phyloP scores from a whole-genome alignment of 2,329 filamentous ascomycete genomes.

The Onygenales sp. region DNA sequence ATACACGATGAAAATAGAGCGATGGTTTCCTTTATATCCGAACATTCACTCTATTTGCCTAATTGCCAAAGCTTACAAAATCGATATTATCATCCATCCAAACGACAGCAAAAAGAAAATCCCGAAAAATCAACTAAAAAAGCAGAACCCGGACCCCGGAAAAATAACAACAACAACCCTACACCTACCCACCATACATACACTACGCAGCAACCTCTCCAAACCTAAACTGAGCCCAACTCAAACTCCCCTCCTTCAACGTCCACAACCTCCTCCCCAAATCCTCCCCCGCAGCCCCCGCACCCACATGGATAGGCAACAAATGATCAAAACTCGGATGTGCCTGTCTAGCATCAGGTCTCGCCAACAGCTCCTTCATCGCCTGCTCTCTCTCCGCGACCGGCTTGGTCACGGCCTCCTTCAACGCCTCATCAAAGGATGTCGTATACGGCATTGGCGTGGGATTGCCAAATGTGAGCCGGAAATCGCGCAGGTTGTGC shows the following conservation, averaged over 20 bases:
- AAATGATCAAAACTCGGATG: slow-evolving; percentile 58
- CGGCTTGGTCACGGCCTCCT: slow-evolving; percentile 49
- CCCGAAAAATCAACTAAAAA: background rate
- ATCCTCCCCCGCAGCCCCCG: slow-evolving; percentile 45
- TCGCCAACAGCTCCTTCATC: slow-evolving; percentile 38
- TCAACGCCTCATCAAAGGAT: slow-evolving; percentile 59
- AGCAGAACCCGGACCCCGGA: background rate
- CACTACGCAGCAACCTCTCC: slow-evolving; percentile 24
- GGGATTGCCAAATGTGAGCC: slow-evolving; percentile 35
- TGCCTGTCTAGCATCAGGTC: slow-evolving; percentile 48
- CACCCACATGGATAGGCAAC: slow-evolving; percentile 49
- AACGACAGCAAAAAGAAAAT: too few species aligned
- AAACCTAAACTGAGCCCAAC: slow-evolving; percentile 48
- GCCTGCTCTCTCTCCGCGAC: slow-evolving; percentile 34
- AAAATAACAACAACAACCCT: slow-evolving; percentile 1
- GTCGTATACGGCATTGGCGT: slow-evolving; percentile 47
- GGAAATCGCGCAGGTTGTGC: slow-evolving; percentile 55
- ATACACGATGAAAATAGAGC: slow-evolving; percentile 23
- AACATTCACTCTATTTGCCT: background rate
- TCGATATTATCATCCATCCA: too few species aligned
- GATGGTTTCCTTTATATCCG: slow-evolving; percentile 7
- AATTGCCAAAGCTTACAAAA: background rate
- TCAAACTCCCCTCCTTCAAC: slow-evolving; percentile 41
- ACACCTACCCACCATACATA: background rate
- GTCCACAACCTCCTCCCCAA: slow-evolving; percentile 40